Base-by-base conservation (phyloP, 345 rosid genomes). In the Odontarrhena argentea region DNA sequence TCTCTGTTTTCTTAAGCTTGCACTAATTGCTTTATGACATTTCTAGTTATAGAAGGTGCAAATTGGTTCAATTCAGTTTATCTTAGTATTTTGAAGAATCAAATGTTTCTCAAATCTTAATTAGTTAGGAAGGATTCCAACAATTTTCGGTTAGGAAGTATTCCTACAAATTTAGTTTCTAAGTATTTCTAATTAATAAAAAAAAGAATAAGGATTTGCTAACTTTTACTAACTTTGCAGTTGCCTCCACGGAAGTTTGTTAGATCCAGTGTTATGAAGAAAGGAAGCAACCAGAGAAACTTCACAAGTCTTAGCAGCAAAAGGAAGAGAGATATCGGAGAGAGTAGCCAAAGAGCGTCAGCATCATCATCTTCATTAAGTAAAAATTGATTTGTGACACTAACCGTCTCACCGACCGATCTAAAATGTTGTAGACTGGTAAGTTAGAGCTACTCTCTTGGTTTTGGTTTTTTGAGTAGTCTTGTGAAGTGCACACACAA, bases 311-410 rank as follows among this genome's bases (percentile, higher is more conserved):
- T 2, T 13, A 43, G 47, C n/a, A 13, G 51, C 51, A 47, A 47
- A 24, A 49, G 28, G 28, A 15, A 15, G 8, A 49, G 32, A 24
- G 30, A 11, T 3, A 15, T 7, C 53, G 53, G 22, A 18, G 22
- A 18, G 22, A 18, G 22, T 18, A 18, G 22, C 22, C 22, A 28
- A 60, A 30, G 65, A 2, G 37, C 26, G 22, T 41, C 60, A n/a
- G 38, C 2, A 38, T 22, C 46, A 37, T 26, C 65, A 13, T 28
- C 11, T 30, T 9, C 55, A 61, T 7, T 0, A 22, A 35, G 45
- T 22, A 22, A 15, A 15, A 13, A 36, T 36, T 46, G 46, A 47
- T 47, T 62, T 35, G 44, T 62, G 44, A 62, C 9, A 47, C 32
- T 47, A 34, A 34, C 7, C 4, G 7, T 35, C 42, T 34, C 35